Evolutionary conservation across 2,329 filamentous ascomycete genomes (phyloP).

Genomic region (Scedosporium apiospermum): DNA sequence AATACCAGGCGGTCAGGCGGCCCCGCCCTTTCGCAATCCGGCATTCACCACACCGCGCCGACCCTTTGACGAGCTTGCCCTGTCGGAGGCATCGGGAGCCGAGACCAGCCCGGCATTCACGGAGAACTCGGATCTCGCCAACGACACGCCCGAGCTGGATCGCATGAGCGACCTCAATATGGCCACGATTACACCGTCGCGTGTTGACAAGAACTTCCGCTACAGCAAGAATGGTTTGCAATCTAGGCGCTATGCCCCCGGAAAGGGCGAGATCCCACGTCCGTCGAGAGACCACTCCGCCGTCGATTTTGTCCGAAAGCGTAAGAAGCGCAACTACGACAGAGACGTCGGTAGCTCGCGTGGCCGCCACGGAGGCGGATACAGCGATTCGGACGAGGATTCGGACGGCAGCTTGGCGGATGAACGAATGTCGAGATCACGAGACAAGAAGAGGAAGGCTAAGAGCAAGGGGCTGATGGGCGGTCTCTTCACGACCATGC

Average conservation of each 20-base stretch:
- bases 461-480: constrained; percentile 26
- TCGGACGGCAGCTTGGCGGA: constrained; percentile 29
- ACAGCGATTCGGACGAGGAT: constrained; percentile 34
- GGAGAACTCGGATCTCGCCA: constrained; percentile 43
- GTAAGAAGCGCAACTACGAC: constrained; percentile 41
- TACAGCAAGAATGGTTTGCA: constrained; percentile 29
- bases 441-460: constrained; percentile 16
- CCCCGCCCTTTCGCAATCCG: constrained; percentile 50
- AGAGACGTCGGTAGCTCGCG: constrained; percentile 41
- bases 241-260: constrained; percentile 35
- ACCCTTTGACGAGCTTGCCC: constrained; percentile 40
- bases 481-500: constrained; percentile 38
- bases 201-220: constrained; percentile 34
- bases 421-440: constrained; percentile 8
- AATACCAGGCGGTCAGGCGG: constrained; percentile 27
- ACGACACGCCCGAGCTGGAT: constrained; percentile 43
- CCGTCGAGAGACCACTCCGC: constrained; percentile 28
- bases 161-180: constrained; percentile 32
- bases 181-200: constrained; percentile 35
- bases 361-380: constrained; percentile 26
- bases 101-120: constrained; percentile 53
- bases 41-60: constrained; percentile 56
- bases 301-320: constrained; percentile 41
- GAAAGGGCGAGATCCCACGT: constrained; percentile 55
- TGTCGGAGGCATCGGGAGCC: constrained; percentile 46